Evolutionary conservation across 768 basidiomycete genomes (phyloP).

Genomic region (Mycena indigotica): DNA sequence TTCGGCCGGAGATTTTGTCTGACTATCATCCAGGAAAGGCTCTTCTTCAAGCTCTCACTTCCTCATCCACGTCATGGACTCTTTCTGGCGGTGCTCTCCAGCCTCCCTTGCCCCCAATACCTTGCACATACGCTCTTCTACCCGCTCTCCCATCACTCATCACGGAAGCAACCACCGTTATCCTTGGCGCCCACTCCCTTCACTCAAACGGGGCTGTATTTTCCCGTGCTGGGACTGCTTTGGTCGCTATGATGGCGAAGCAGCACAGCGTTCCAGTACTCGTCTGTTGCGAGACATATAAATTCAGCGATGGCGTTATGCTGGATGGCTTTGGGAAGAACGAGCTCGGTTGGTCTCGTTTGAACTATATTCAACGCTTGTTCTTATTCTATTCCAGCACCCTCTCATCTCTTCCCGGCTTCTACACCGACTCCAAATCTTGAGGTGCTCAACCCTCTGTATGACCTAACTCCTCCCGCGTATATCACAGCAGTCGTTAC

Average conservation of each 20-base stretch:
- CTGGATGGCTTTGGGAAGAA: slow-evolving; percentile 96
- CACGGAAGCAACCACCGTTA: slow-evolving; percentile 78
- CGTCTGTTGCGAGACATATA: slow-evolving; percentile 98
- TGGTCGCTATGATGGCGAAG: slow-evolving; percentile 96
- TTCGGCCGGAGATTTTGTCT: slow-evolving; percentile 1
- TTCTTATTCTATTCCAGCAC: slow-evolving; percentile 32
- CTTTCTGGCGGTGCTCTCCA: slow-evolving; percentile 19
- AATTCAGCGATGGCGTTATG: slow-evolving; percentile 91
- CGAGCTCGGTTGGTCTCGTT: slow-evolving; percentile 72
- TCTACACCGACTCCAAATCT: slow-evolving; percentile 52
- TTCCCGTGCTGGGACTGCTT: slow-evolving; percentile 91
- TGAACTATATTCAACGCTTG: not conserved
- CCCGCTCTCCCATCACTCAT: slow-evolving; percentile 81
- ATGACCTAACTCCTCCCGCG: slow-evolving; percentile 90
- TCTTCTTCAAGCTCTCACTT: slow-evolving; percentile 68
- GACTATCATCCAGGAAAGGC: slow-evolving; percentile 62
- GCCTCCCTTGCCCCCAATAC: slow-evolving; percentile 51
- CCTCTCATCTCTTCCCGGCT: slow-evolving; percentile 37
- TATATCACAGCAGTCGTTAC: slow-evolving; percentile 96
- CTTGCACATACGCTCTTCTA: slow-evolving; percentile 90
- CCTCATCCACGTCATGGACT: slow-evolving; percentile 39
- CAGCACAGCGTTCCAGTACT: slow-evolving; percentile 88
- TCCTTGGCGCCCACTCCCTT: slow-evolving; percentile 92
- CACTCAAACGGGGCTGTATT: slow-evolving; percentile 95
- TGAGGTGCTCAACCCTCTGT: slow-evolving; percentile 83